These are phyloP conservation scores for Heterobasidion occidentale DNA, from an alignment of 1,284 basidiomycete species.

Conservation along the genomic window DNA sequence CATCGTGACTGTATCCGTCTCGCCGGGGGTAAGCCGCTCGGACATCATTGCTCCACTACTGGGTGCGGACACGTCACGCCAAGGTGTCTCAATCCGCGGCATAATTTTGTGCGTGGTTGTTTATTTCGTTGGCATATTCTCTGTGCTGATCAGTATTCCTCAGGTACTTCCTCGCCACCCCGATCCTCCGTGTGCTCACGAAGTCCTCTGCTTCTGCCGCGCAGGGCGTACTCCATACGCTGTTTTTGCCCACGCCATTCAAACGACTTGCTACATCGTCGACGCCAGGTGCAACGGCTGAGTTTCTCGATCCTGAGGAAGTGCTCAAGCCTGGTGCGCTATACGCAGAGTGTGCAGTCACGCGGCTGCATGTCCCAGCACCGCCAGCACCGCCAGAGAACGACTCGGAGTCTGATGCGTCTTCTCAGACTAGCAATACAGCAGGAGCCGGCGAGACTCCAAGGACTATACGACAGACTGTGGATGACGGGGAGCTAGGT, in stretches of 20 bases:
- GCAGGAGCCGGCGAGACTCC: constrained; percentile 18
- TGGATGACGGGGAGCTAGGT: constrained; percentile 60
- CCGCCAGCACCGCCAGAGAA: constrained; percentile 13
- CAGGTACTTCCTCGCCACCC: constrained; percentile 55
- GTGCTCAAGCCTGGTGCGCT: constrained; percentile 68
- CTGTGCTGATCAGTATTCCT: not conserved
- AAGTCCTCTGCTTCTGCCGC: constrained; percentile 51
- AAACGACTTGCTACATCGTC: constrained; percentile 27
- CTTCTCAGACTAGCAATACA: constrained; percentile 13
- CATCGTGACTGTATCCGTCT: constrained; percentile 63
- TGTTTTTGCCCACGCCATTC: constrained; percentile 72
- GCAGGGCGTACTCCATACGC: constrained; percentile 59
- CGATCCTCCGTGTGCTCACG: constrained; percentile 51
- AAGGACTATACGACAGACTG: constrained; percentile 20
- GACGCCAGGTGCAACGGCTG: constrained; percentile 3
- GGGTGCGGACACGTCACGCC: constrained; percentile 30
- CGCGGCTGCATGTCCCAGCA: constrained; percentile 36
- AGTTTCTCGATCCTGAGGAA: constrained; percentile 29
- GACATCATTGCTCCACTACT: constrained; percentile 57
- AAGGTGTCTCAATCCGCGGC: constrained; percentile 31
- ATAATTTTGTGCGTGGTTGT: constrained; percentile 32
- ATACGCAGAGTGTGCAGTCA: constrained; percentile 65
- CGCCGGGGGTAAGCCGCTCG: constrained; percentile 62
- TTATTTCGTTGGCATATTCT: not conserved
- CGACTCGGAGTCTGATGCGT: constrained; percentile 1